phyloP scores from a whole-genome alignment of 2,329 filamentous ascomycete species.

The Microsporum canis region DNA sequence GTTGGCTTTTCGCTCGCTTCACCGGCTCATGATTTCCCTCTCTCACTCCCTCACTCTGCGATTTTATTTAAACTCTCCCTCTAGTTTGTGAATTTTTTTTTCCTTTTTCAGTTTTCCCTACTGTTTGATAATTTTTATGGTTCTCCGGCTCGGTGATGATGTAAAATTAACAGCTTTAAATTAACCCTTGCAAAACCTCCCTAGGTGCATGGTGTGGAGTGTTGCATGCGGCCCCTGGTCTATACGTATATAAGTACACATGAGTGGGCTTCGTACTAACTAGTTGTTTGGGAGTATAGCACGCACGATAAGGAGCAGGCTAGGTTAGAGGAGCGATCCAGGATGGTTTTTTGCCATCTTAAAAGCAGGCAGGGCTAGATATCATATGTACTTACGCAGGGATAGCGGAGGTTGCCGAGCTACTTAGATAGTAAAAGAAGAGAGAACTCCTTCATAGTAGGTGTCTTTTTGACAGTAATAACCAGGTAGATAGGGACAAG shows the following conservation, averaged over 20 bases:
- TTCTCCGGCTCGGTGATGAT: neutral
- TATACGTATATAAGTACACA: neutral
- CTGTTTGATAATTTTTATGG: neutral
- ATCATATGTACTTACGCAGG: neutral
- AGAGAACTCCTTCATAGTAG: too few relatives aligned
- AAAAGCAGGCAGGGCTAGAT: neutral
- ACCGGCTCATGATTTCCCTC: neutral
- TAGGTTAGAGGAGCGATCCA: neutral
- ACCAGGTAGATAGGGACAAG: neutral
- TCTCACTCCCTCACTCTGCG: neutral
- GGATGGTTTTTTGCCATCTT: neutral
- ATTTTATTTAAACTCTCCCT: neutral
- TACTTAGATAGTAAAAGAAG: too few relatives aligned
- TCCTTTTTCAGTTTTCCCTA: neutral
- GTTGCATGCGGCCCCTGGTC: neutral
- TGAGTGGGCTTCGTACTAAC: neutral
- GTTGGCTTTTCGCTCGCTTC: neutral
- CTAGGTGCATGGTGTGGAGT: neutral
- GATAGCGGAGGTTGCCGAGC: neutral
- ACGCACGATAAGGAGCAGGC: neutral
- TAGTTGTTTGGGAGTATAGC: neutral
- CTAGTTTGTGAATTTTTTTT: neutral
- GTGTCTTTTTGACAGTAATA: neutral
- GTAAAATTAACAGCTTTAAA: conserved; percentile 2
- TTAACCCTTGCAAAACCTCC: neutral